phyloP scores from a whole-genome alignment of 2,329 filamentous ascomycete genomes.

The Penicillium nordicum region DNA sequence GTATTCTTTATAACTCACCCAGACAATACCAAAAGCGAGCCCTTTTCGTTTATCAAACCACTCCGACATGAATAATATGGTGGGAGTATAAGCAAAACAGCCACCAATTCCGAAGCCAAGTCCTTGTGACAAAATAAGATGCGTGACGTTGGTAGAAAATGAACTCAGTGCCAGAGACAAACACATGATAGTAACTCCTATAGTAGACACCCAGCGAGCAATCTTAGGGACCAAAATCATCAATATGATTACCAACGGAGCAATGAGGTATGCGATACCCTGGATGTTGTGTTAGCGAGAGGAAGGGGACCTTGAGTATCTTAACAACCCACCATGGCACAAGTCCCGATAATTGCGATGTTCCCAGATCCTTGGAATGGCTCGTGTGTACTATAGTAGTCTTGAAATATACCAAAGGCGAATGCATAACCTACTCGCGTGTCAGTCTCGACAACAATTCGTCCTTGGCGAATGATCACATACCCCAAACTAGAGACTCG shows the following conservation, averaged over 20 bases:
- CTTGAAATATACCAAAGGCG: slow-evolving; percentile 67
- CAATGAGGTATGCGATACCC: slow-evolving; percentile 29
- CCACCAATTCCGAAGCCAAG: slow-evolving; percentile 46
- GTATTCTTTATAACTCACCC: slow-evolving; percentile 29
- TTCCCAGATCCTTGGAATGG: slow-evolving; percentile 50
- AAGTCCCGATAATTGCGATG: slow-evolving; percentile 64
- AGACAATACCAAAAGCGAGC: slow-evolving; percentile 50
- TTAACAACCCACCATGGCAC: slow-evolving; percentile 49
- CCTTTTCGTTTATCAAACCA: slow-evolving; percentile 51
- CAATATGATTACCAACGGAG: slow-evolving; percentile 23
- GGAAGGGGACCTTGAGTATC: too few species aligned
- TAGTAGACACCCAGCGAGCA: slow-evolving; percentile 26
- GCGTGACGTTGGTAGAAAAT: slow-evolving; percentile 38
- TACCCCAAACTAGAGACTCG: slow-evolving; percentile 24
- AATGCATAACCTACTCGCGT: slow-evolving; percentile 58
- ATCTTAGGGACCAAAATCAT: slow-evolving; percentile 34
- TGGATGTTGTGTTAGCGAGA: slow-evolving; percentile 4
- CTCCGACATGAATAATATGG: slow-evolving; percentile 49
- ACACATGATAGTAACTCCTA: slow-evolving; percentile 37
- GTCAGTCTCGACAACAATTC: not conserved
- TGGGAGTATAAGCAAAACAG: slow-evolving; percentile 45
- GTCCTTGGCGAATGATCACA: not conserved
- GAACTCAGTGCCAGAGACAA: slow-evolving; percentile 38
- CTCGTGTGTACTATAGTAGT: slow-evolving; percentile 61
- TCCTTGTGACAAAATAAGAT: slow-evolving; percentile 40